A percentile compares a stretch with the other conserved stretches of the same genome.
Evolutionary conservation across 345 rosid genomes (phyloP).

Genomic region (Eucalyptus globulus): DNA sequence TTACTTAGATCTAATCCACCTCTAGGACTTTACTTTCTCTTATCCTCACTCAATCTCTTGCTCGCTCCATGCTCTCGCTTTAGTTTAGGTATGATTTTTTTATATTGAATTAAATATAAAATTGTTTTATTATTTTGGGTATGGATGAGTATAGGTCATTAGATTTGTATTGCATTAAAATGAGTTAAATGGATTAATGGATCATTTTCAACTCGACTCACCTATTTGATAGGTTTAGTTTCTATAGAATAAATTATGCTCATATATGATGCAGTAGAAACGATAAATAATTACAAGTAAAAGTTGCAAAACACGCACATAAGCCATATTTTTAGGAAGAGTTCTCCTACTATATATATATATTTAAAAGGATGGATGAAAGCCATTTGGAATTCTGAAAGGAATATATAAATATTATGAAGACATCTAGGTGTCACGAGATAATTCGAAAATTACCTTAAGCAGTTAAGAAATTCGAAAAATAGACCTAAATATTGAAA

Average conservation of each 20-base stretch:
- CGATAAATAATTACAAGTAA: background rate
- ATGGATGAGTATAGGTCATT: too few species aligned
- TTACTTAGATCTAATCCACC: too few species aligned
- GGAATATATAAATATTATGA: background rate
- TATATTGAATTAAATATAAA: too few species aligned
- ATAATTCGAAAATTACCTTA: background rate
- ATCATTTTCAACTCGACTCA: too few species aligned
- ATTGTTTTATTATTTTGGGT: too few species aligned
- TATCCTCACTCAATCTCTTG: fast-evolving
- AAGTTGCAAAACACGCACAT: background rate
- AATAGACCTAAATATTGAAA: background rate
- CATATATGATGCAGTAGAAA: background rate
- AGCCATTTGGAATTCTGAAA: background rate
- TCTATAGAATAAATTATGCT: background rate
- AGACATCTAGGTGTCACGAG: background rate
- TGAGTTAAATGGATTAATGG: too few species aligned
- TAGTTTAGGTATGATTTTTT: too few species aligned
- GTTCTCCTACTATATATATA: background rate
- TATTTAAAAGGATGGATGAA: background rate
- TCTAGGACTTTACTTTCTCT: too few species aligned
- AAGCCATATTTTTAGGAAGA: background rate
- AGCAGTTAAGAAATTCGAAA: background rate
- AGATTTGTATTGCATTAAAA: too few species aligned
- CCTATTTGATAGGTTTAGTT: too few species aligned
- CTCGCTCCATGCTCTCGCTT: fast-evolving